phyloP scores from a whole-genome alignment of 2,329 filamentous ascomycete genomes.

The Verticillium dahliae region DNA sequence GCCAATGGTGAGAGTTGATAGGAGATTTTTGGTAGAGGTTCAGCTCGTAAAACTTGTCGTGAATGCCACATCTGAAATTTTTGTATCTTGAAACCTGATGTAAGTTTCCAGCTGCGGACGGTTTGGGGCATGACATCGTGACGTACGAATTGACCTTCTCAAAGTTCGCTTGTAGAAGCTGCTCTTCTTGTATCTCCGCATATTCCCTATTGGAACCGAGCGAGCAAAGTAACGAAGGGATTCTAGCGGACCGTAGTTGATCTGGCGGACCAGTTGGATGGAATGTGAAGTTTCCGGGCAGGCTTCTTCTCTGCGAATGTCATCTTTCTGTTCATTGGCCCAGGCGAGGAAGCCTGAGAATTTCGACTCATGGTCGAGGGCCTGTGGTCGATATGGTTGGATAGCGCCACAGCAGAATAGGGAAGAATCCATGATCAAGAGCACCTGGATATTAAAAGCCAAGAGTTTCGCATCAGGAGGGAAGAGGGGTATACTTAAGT shows the following conservation, averaged over 20 bases:
- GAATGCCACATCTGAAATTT: slow-evolving; percentile 34
- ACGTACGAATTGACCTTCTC: slow-evolving; percentile 36
- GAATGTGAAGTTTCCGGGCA: slow-evolving; percentile 12
- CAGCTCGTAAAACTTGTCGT: slow-evolving; percentile 41
- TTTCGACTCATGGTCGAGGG: too few relatives aligned
- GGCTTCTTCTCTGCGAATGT: too few relatives aligned
- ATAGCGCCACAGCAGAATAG: too few relatives aligned
- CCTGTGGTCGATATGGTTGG: not conserved
- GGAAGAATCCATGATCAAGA: too few relatives aligned
- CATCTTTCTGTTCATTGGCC: too few relatives aligned
- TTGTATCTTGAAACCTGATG: slow-evolving; percentile 25
- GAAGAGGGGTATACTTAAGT: too few relatives aligned
- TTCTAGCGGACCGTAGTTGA: slow-evolving; percentile 37
- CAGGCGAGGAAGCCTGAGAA: too few relatives aligned
- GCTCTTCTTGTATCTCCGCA: slow-evolving; percentile 25
- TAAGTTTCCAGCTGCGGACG: too few relatives aligned
- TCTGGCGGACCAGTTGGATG: slow-evolving; percentile 35
- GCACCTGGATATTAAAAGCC: too few relatives aligned
- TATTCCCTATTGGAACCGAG: slow-evolving; percentile 21
- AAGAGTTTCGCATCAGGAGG: too few relatives aligned
- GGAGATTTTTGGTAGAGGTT: slow-evolving; percentile 43
- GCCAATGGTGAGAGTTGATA: slow-evolving; percentile 36
- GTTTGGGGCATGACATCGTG: not conserved
- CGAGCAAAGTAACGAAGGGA: slow-evolving; percentile 26
- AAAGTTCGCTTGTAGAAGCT: slow-evolving; percentile 33